Percentiles rank a stretch among this genome's conserved stretches.
Evolutionary conservation across 139 green algal species (phyloP).

Genomic region (Raphidocelis subcapitata): DNA sequence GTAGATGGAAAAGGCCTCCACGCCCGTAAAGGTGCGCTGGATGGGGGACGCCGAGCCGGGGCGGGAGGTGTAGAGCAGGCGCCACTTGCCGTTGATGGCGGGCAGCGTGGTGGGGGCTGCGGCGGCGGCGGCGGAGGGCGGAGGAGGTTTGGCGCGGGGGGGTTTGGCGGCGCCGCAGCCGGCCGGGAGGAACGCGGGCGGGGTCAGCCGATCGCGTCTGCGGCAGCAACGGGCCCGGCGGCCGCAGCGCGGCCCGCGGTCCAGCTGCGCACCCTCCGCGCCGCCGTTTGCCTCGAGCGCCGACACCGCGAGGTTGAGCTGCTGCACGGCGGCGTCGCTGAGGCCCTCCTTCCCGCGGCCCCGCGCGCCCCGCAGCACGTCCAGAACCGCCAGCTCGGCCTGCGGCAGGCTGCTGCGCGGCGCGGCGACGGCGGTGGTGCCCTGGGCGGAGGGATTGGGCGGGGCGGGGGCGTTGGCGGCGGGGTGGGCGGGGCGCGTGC

Average conservation of each 20-base stretch:
- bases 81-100: constrained; percentile 70
- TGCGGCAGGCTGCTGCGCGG: neutral
- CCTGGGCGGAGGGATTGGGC: too few species aligned
- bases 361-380: constrained; percentile 11
- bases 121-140: neutral
- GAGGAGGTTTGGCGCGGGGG: neutral
- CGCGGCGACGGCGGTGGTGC: too few species aligned
- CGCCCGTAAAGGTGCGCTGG: constrained; percentile 87
- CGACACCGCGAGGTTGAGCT: constrained; percentile 59
- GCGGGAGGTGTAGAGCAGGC: constrained; percentile 81
- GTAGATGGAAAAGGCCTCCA: constrained; percentile 86
- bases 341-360: constrained; percentile 66
- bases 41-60: constrained; percentile 82
- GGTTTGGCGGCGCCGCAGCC: neutral
- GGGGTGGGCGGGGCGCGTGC: too few species aligned
- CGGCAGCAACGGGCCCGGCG: neutral
- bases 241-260: neutral
- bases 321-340: constrained; percentile 30
- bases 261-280: constrained; percentile 36
- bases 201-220: neutral
- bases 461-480: too few species aligned
- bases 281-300: constrained; percentile 64
- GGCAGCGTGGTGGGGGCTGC: constrained; percentile 44
- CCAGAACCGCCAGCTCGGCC: constrained; percentile 17
- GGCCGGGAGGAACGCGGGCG: neutral